A percentile compares a stretch with the other conserved stretches of the same genome.
phyloP scores from a whole-genome alignment of 1,284 basidiomycete genomes.

The Cystobasidium slooffiae region DNA sequence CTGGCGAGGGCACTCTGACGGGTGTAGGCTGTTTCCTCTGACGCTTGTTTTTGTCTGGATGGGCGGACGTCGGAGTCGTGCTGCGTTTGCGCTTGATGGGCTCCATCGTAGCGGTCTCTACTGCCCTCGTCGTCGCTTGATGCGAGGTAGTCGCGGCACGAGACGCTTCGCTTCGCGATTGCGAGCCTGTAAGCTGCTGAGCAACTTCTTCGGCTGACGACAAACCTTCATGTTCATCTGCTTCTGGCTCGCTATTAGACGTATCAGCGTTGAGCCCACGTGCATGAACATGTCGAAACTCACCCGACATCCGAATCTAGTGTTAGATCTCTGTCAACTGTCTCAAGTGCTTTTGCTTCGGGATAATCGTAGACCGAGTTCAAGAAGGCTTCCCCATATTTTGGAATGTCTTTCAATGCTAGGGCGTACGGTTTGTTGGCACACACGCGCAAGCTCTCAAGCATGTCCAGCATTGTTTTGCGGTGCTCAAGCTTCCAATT shows the following conservation, averaged over 20 bases:
- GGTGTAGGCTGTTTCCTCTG: background rate
- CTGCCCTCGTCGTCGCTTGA: background rate
- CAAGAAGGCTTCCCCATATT: background rate
- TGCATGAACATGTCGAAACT: background rate
- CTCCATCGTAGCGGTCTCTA: too few relatives aligned
- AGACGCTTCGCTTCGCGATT: background rate
- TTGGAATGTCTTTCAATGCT: background rate
- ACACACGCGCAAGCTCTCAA: background rate
- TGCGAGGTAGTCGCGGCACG: background rate
- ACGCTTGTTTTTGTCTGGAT: background rate
- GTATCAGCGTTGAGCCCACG: background rate
- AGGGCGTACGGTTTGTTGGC: conserved; percentile 2
- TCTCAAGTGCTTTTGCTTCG: background rate
- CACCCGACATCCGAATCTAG: background rate
- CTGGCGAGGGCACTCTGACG: background rate
- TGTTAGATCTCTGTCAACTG: conserved; percentile 3
- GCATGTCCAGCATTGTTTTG: background rate
- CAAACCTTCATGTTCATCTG: background rate
- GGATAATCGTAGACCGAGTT: background rate
- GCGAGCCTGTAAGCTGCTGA: conserved; percentile 1
- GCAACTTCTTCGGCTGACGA: conserved; percentile 8
- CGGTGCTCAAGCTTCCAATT: conserved; percentile 5
- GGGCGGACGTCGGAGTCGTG: background rate
- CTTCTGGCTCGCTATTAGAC: background rate
- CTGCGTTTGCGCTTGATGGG: background rate